Evolutionary conservation across 2,329 filamentous ascomycete species (phyloP), one percentile per base, ranked within the genome.

Genomic region (Colletotrichum neosansevieriae): DNA sequence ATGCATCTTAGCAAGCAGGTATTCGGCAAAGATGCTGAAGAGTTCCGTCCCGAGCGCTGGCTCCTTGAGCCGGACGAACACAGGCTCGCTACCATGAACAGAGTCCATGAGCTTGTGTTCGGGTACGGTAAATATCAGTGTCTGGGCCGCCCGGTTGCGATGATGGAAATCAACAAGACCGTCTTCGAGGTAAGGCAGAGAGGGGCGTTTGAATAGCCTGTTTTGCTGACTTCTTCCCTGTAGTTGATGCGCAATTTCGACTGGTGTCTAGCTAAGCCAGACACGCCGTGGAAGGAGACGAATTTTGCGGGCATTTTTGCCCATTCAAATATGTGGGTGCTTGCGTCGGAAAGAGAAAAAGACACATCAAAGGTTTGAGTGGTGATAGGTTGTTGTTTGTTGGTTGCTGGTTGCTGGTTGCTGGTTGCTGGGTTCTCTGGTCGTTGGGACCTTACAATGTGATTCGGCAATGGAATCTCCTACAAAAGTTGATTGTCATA

Each of bases 41-140:
- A 74, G 0, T 91, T 86, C 72, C 76, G 84, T 3, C 88, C 88
- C 0, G 88, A 90, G 72, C 76, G 88, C 24, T 89, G 88, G 79
- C 76, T 91, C 84, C 76, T 91, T 1, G 68, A 65, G 9, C 75
- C 74, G 4, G 73, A 76, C 0, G 72, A 72, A 1, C 75, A 75
- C 0, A 74, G 77, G 42, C 69, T 80, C 15, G 75, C 68, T 32
- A 72, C 70, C 0, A 84, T 83, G 77, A 71, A 76, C 19, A 72
- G 73, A 0, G 80, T 78, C 0, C 67, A 81, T 17, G 83, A 85
- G 38, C 75, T 81, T 3, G 74, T 82, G 13, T 86, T 86, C 68
- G 82, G 83, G 0, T 76, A 79, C 24, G 83, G 84, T 0, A 79
- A 78, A 42, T 83, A 79, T 45, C 73, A 76, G 49, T 86, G 84